These are phyloP conservation scores for Aureobasidium sp. DNA, from an alignment of 2,329 filamentous ascomycete genomes.

Conservation along the genomic window DNA sequence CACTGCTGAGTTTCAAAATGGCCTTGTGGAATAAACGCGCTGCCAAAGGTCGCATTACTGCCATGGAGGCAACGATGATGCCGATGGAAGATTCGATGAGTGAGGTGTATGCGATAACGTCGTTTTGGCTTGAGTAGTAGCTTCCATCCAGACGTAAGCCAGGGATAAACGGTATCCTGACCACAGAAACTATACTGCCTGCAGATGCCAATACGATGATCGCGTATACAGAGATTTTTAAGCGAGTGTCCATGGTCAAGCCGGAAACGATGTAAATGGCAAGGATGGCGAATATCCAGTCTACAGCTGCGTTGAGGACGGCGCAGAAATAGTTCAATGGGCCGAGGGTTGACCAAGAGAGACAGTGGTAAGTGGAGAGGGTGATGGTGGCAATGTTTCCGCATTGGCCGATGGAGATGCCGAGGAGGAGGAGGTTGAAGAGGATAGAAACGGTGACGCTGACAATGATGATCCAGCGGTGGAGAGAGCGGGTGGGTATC, in stretches of 20 bases:
- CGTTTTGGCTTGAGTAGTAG: slow-evolving; percentile 13
- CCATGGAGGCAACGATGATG: slow-evolving; percentile 14
- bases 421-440: slow-evolving; percentile 13
- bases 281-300: slow-evolving; percentile 14
- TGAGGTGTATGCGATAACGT: slow-evolving; percentile 12
- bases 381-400: slow-evolving; percentile 8
- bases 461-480: slow-evolving; percentile 9
- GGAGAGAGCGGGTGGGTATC: neutral
- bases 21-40: neutral
- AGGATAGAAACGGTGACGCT: slow-evolving; percentile 7
- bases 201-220: slow-evolving; percentile 8
- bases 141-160: neutral
- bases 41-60: slow-evolving; percentile 7
- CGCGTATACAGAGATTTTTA: slow-evolving; percentile 3
- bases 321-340: slow-evolving; percentile 15
- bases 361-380: neutral
- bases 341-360: slow-evolving; percentile 11
- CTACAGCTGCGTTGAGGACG: slow-evolving; percentile 10
- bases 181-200: slow-evolving; percentile 10
- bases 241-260: neutral
- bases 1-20: neutral
- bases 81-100: slow-evolving; percentile 14
- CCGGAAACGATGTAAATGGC: slow-evolving; percentile 12
- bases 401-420: slow-evolving; percentile 15
- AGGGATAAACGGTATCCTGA: slow-evolving; percentile 14